phyloP scores from a whole-genome alignment of 2,329 filamentous ascomycete species.

The Curvularia verruculosa region DNA sequence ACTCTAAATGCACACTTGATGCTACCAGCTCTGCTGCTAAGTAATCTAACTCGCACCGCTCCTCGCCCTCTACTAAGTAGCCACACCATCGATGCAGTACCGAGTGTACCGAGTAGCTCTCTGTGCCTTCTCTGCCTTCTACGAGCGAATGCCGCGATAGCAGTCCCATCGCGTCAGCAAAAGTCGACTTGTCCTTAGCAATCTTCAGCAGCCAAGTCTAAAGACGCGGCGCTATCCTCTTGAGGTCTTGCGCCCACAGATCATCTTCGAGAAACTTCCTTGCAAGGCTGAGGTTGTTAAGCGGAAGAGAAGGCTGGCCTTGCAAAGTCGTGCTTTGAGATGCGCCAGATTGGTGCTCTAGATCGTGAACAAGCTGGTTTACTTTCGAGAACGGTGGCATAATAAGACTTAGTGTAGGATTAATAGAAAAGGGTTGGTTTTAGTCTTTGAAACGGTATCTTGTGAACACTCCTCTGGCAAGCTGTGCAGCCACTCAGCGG shows the following conservation, averaged over 20 bases:
- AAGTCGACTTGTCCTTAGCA: no score
- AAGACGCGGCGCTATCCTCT: conserved; percentile 5
- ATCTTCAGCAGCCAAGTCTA: neutral
- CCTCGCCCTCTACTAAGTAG: neutral
- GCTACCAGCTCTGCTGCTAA: conserved; percentile 18
- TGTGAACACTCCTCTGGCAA: neutral
- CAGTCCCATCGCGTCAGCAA: neutral
- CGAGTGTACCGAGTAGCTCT: conserved; percentile 23
- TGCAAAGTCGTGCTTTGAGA: neutral
- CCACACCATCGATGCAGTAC: conserved; percentile 23
- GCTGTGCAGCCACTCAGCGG: no score
- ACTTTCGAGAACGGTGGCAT: conserved; percentile 8
- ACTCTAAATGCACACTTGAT: conserved; percentile 12
- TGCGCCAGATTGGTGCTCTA: conserved; percentile 1
- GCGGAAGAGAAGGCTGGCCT: conserved; percentile 3
- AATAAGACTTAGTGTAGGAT: neutral
- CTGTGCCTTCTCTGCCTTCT: conserved; percentile 13
- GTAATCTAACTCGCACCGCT: conserved; percentile 11
- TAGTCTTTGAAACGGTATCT: neutral
- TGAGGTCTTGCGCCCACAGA: conserved; percentile 5
- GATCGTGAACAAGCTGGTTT: conserved; percentile 8
- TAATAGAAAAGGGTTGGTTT: neutral
- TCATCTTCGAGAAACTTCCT: conserved; percentile 3
- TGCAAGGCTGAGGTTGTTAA: neutral
- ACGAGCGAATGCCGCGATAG: conserved; percentile 24